Evolutionary conservation across 257 asterid genomes (phyloP).

Genomic region (Handroanthus guayacan): DNA sequence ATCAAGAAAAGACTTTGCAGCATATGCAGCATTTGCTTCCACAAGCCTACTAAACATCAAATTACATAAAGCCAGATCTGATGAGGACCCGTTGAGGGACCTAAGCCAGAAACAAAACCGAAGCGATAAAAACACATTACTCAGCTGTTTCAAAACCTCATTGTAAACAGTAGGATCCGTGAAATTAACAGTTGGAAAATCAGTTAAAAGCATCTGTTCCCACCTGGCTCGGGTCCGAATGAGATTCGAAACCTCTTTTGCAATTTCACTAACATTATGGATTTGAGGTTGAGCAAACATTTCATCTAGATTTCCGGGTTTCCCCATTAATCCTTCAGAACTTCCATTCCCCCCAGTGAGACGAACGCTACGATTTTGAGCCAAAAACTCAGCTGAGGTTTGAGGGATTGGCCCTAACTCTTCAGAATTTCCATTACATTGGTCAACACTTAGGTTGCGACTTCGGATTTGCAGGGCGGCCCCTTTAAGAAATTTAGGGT

Average conservation of each 20-base stretch:
- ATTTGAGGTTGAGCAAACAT: conserved; percentile 37
- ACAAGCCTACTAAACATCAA: conserved; percentile 61
- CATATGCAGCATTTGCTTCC: conserved; percentile 60
- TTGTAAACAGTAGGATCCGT: conserved; percentile 58
- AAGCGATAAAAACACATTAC: conserved; percentile 48
- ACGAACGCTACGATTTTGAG: conserved; percentile 39
- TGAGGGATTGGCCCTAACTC: conserved; percentile 35
- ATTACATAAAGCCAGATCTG: conserved; percentile 46
- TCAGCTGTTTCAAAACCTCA: conserved; percentile 65
- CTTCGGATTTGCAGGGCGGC: conserved; percentile 39
- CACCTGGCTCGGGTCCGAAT: conserved; percentile 66
- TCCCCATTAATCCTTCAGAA: conserved; percentile 35
- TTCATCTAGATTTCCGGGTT: conserved; percentile 38
- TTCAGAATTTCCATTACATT: conserved; percentile 35
- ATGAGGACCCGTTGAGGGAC: conserved; percentile 49
- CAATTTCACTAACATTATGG: conserved; percentile 44
- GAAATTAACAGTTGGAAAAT: conserved; percentile 63
- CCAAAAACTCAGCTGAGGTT: conserved; percentile 36
- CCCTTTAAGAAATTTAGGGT: conserved; percentile 41
- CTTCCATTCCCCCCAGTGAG: conserved; percentile 23
- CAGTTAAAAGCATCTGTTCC: conserved; percentile 63
- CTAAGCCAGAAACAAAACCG: conserved; percentile 70
- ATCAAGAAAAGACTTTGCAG: conserved; percentile 57
- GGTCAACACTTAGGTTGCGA: conserved; percentile 47
- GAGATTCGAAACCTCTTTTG: conserved; percentile 56